Evolutionary conservation across 805 yeast species (phyloP).

Genomic region (Candida suzukii): DNA sequence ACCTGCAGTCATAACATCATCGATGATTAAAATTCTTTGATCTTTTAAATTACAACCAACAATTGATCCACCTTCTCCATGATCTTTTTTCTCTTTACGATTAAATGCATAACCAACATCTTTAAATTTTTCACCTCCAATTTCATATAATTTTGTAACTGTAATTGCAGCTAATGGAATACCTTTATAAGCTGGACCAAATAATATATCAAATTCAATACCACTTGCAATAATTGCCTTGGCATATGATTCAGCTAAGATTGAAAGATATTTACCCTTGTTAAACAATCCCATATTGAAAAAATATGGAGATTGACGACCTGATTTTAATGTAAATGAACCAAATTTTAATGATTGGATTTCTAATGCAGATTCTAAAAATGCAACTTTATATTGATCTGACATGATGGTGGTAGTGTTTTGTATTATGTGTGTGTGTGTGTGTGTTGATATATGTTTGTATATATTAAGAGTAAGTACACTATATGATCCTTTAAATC

Average conservation of each 20-base stretch:
- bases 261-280: conserved; percentile 72
- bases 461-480: too few relatives aligned
- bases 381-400: conserved; percentile 28
- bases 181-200: conserved; percentile 98
- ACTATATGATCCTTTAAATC: too few relatives aligned
- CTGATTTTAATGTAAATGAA: conserved; percentile 81
- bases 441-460: background rate
- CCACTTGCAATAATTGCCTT: conserved; percentile 76
- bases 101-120: conserved; percentile 85
- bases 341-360: conserved; percentile 85
- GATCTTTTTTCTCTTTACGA: conserved; percentile 94
- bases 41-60: conserved; percentile 76
- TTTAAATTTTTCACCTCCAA: conserved; percentile 73
- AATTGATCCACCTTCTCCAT: conserved; percentile 95
- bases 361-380: conserved; percentile 76
- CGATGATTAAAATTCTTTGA: conserved; percentile 77
- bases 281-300: conserved; percentile 89
- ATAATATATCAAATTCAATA: conserved; percentile 79
- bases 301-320: conserved; percentile 92
- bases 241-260: conserved; percentile 85
- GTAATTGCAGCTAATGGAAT: conserved; percentile 93
- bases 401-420: conserved; percentile 2
- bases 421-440: background rate
- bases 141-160: conserved; percentile 84
- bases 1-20: conserved; percentile 98